phyloP scores from a whole-genome alignment of 306 rosid genomes.

The Quercus bicolor region DNA sequence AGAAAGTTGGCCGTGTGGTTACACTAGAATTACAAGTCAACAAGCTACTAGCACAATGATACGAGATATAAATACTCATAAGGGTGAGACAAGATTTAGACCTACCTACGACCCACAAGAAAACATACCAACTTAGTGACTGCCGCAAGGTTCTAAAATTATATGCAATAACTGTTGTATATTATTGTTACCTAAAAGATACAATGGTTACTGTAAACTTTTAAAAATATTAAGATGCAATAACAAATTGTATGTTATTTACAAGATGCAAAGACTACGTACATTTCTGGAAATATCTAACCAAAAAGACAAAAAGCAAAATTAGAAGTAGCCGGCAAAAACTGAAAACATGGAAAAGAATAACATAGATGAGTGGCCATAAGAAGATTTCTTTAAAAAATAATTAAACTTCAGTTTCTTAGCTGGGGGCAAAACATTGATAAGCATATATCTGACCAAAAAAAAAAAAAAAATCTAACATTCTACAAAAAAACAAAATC shows the following conservation, averaged over 20 bases:
- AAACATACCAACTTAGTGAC: not conserved
- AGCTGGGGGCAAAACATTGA: not conserved
- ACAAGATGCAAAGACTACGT: not conserved
- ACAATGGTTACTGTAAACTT: not conserved
- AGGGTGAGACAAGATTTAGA: not conserved
- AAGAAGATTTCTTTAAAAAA: not conserved
- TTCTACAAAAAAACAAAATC: not conserved
- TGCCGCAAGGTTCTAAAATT: not conserved
- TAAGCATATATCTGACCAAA: not conserved
- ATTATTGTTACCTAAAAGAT: not conserved
- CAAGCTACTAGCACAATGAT: not conserved
- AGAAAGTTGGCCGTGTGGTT: not conserved
- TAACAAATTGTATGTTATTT: not conserved
- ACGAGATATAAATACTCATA: not conserved
- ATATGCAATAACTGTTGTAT: not conserved
- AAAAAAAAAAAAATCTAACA: not conserved
- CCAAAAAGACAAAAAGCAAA: not conserved
- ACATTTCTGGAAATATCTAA: not conserved
- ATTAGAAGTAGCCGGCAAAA: not conserved
- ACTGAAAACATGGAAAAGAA: not conserved
- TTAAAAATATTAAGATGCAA: not conserved
- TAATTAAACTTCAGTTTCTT: not conserved
- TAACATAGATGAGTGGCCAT: too few relatives aligned
- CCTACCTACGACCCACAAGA: not conserved
- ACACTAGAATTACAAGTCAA: not conserved